A percentile compares a stretch with the other conserved stretches of the same genome.
phyloP scores from a whole-genome alignment of 2,329 filamentous ascomycete genomes.

The Colletotrichum salicis region DNA sequence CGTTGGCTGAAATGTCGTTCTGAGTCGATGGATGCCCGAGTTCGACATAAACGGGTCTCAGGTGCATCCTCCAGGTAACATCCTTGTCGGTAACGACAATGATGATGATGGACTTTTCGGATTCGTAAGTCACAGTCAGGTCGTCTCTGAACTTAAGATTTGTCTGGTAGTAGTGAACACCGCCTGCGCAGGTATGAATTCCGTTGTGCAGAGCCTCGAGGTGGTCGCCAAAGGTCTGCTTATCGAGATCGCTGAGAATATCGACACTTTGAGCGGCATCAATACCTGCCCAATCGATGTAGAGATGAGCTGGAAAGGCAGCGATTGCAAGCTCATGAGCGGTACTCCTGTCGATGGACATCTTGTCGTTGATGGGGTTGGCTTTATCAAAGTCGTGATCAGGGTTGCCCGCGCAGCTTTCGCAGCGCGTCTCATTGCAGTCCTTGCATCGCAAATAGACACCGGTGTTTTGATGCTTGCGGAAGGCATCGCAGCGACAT shows the following conservation, averaged over 20 bases:
- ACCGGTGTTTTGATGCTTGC: slow-evolving; percentile 42
- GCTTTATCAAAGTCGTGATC: slow-evolving; percentile 42
- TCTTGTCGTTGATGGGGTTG: neutral
- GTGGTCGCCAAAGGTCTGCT: neutral
- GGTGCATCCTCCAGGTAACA: slow-evolving; percentile 35
- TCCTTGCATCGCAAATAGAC: slow-evolving; percentile 41
- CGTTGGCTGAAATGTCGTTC: neutral
- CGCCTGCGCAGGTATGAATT: neutral
- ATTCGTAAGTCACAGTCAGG: slow-evolving; percentile 30
- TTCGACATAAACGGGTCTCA: slow-evolving; percentile 10
- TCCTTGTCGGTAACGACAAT: slow-evolving; percentile 14
- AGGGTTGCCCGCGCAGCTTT: slow-evolving; percentile 52
- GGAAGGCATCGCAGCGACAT: slow-evolving; percentile 48
- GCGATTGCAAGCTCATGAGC: slow-evolving; percentile 1
- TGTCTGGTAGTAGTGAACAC: slow-evolving; percentile 16
- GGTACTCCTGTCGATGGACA: neutral
- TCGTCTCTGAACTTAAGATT: slow-evolving; percentile 26
- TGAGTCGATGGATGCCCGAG: neutral
- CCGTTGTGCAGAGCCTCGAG: slow-evolving; percentile 1
- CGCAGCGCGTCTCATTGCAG: slow-evolving; percentile 51
- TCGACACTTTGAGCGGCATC: neutral
- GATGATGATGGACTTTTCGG: slow-evolving; percentile 16
- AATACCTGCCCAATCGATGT: neutral
- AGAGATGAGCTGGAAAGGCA: slow-evolving; percentile 7
- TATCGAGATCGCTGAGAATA: neutral